Evolutionary conservation across 2,329 filamentous ascomycete species (phyloP), one percentile per base, ranked within the genome.

Genomic region (Fusarium multiceps): DNA sequence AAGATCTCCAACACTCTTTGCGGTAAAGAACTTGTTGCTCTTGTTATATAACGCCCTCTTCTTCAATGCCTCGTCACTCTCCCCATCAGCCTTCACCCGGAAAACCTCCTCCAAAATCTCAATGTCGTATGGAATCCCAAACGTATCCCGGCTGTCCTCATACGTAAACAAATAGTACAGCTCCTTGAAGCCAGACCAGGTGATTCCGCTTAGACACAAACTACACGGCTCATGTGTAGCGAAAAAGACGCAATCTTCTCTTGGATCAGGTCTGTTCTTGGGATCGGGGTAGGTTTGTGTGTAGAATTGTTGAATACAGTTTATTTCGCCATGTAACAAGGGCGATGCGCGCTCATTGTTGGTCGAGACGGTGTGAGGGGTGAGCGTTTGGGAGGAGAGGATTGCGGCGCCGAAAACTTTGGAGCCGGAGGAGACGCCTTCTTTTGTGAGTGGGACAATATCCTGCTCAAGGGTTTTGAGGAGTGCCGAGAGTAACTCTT

Each of bases 101-200:
- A 88, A 89, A 3, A 89, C 86, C 59, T 84, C 78, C 73, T 87
- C 78, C 48, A 89, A 71, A 57, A 89, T 88, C 50, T 87, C 82
- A 65, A 88, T 87, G 62, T 89, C 87, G 73, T 88, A 83, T 4
- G 86, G 86, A 58, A 88, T 88, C 4, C 77, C 75, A 70, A 89
- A 88, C 8, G 87, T 71, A 66, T 88, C 85, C 41, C 86, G 79
- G 54, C 83, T 88, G 74, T 89, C 86, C 74, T 88, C 84, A 72
- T 88, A 87, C 0, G 86, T 88, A 75, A 88, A 89, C 49, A 88
- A 78, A 72, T 87, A 87, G 75, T 87, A 88, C 59, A 89, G 80
- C 75, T 86, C 82, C 61, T 79, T 80, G 77, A 89, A 88, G 2
- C 87, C 86, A 12, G 84, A 83, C 86, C 86, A 89, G 4, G 86